A percentile compares a stretch with the other conserved stretches of the same genome.
Conservation (phyloP, 441 rosid genomes). For the Manihot esculenta region DNA sequence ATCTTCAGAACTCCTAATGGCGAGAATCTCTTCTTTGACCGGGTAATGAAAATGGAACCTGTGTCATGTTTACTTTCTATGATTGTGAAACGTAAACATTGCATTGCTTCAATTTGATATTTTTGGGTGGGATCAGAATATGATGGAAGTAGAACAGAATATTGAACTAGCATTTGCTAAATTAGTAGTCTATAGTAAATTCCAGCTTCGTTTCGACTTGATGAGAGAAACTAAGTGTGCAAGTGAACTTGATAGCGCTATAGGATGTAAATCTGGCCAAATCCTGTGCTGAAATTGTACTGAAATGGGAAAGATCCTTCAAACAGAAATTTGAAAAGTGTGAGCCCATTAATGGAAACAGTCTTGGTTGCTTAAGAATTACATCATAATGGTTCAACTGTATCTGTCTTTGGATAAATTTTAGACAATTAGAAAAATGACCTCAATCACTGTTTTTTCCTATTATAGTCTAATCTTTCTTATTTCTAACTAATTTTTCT, state of each 20-base stretch:
- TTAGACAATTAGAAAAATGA: neutral
- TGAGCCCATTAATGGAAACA: neutral
- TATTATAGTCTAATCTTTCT: neutral
- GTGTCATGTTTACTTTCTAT: neutral
- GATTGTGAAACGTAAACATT: neutral
- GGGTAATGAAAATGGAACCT: slow-evolving; percentile 45
- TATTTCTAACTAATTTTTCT: neutral
- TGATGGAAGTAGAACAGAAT: neutral
- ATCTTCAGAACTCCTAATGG: slow-evolving; percentile 49
- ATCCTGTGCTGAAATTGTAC: neutral
- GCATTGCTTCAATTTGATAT: slow-evolving; percentile 11
- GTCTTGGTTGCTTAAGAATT: neutral
- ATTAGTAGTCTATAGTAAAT: neutral
- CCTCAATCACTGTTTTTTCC: neutral
- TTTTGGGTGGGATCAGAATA: neutral
- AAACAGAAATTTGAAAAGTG: neutral
- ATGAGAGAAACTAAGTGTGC: slow-evolving; percentile 2
- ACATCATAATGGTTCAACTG: neutral
- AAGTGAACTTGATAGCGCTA: neutral
- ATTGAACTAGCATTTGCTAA: neutral
- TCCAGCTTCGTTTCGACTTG: neutral
- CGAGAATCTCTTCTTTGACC: slow-evolving; percentile 72
- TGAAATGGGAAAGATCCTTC: neutral
- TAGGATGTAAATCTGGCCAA: neutral
- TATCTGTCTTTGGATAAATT: neutral